These are phyloP conservation scores for Ophiostoma pallidulum DNA, from an alignment of 2,329 filamentous ascomycete genomes.

Conservation along the genomic window DNA sequence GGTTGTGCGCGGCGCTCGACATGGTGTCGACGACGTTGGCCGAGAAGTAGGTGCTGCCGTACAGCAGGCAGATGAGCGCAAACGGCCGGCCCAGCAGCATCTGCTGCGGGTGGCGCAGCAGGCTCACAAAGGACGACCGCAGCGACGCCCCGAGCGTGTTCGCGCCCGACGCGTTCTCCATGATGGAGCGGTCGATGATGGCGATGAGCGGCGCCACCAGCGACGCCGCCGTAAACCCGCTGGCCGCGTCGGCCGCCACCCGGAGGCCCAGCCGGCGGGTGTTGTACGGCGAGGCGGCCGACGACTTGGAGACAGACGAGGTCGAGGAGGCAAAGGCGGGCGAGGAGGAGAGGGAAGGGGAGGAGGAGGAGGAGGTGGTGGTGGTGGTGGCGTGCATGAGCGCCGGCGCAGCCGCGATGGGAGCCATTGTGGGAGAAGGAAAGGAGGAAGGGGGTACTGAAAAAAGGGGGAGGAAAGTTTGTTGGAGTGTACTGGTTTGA, in stretches of 20 bases:
- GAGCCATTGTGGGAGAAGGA: too few relatives aligned
- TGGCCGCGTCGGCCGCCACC: conserved; percentile 28
- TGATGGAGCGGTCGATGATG: conserved; percentile 80
- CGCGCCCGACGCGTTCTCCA: conserved; percentile 70
- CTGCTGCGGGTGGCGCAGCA: conserved; percentile 50
- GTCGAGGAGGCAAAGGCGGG: too few relatives aligned
- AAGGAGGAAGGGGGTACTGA: too few relatives aligned
- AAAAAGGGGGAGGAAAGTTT: too few relatives aligned
- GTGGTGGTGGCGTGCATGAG: too few relatives aligned
- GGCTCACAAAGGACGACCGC: conserved; percentile 43
- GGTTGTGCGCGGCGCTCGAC: conserved; percentile 51
- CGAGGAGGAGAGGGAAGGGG: too few relatives aligned
- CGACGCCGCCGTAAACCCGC: conserved; percentile 59
- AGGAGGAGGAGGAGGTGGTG: too few relatives aligned
- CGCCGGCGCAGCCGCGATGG: too few relatives aligned
- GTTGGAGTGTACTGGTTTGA: too few relatives aligned
- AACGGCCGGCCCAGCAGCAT: conserved; percentile 58
- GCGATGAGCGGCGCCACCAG: conserved; percentile 78
- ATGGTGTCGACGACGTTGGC: conserved; percentile 81
- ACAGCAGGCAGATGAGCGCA: conserved; percentile 62
- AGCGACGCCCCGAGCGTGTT: conserved; percentile 51
- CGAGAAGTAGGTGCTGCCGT: conserved; percentile 81
- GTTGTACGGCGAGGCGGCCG: conserved; percentile 12
- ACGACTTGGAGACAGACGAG: not conserved
- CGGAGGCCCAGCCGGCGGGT: conserved; percentile 23